Base-by-base conservation (phyloP, 176 grass and related monocot species). In the Carex cristatella region DNA sequence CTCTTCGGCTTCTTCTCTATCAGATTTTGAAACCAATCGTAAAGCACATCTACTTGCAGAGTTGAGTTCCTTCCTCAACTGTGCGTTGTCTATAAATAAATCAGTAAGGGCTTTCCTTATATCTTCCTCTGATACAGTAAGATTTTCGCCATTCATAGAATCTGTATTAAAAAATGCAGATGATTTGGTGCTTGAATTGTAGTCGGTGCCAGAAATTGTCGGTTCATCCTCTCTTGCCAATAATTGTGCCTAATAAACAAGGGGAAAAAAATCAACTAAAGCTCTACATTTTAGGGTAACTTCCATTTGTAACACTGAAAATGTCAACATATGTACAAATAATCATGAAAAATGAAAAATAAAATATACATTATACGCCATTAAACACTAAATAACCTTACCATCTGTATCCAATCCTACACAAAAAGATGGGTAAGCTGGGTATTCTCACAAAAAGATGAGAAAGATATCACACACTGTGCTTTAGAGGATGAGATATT, bases 61-160 rank as follows among this genome's bases (percentile, higher is more conserved):
- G 86, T 96, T 99, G 16, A 99, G 81, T 61, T 84, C 85, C 83
- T 89, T 88, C 84, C 97, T 92, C 28, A 99, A 74, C 79, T 90
- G 90, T 8, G 93, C 91, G 66, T 96, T 99, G 55, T 99, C 93
- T 65, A 94, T 91, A 61, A 99, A 91, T 31, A 99, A 88, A 87
- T 96, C 97, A 0, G 91, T 92, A 23, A 99, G 19, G 71, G 93
- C 86, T 89, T 94, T 94, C 5, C 81, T 87, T 55, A 88, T 92
- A 57, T 91, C 91, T 65, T 95, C 93, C 14, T 94, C 79, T 31
- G 81, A 85, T 27, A 19, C 32, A 68, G 61, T 81, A 65, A 84
- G 33, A 67, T 85, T 89, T 85, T 89, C 87, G 1, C 83, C 92
- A 80, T 83, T 67, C 54, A 62, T 88, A 46, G 79, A 62, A 80